Evolutionary conservation across 106 monocot species (phyloP), one percentile per base, ranked within the genome.

Genomic region (Dioscorea alata): DNA sequence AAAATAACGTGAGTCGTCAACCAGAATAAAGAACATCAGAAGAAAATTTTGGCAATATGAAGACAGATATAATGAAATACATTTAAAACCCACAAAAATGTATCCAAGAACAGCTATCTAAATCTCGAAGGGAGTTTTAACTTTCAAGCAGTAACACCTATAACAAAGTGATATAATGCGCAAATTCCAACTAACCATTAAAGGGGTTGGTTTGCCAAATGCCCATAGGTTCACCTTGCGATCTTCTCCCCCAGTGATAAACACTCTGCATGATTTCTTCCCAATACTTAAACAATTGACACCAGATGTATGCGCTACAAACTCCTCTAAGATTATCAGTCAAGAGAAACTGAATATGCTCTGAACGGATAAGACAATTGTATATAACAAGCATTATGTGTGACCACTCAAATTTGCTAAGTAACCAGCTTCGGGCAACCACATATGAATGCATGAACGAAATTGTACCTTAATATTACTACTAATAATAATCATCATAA

Each of bases 161-260:
- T 42, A 6, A 42, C 42, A 42, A 3, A 42, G 42, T 3, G 9
- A 42, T 6, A 8, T 6, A 42, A 56, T 19, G 31, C 51, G 56
- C n/a, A 67, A 52, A 54, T 64, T 69, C 25, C 59, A 50, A 85
- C 83, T 79, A n/a, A 94, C 94, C 94, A 85, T 79, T 56, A 90
- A 65, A 60, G 85, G 66, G 31, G 66, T 83, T 13, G 85, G 54
- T 73, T 81, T 80, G 51, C 88, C 90, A 73, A 94, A 74, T 6
- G 80, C 76, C 94, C 90, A 94, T 28, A 90, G 50, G 66, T 90
- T 94, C 22, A 94, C 90, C 65, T 75, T 84, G 49, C 83, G 73
- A 72, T 94, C 94, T 58, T 75, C 85, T 15, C 94, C 87, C 59
- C 94, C 94, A 57, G 94, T 90, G 42, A 83, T 59, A 42, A 90